Percentiles rank a stretch among this genome's conserved stretches.
These are phyloP conservation scores for Colletotrichum tamarilloi DNA, from an alignment of 2,329 filamentous ascomycete species.

Conservation along the genomic window DNA sequence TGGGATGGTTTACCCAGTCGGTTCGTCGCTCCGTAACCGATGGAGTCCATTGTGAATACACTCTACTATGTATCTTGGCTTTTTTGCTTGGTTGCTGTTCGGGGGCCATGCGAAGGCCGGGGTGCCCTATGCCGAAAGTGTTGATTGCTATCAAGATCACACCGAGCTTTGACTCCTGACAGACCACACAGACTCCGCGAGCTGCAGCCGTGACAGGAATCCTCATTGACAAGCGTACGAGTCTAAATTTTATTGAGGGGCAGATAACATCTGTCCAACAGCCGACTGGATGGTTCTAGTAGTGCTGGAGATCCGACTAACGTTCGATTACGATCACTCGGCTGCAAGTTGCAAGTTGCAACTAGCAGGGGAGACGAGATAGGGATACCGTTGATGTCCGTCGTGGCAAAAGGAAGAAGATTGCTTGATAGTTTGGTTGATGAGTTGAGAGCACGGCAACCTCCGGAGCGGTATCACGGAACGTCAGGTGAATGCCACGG, in stretches of 20 bases:
- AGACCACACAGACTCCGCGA: slow-evolving; percentile 9
- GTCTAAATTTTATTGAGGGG: not conserved
- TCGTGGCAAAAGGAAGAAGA: slow-evolving; percentile 2
- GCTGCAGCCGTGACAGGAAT: slow-evolving; percentile 14
- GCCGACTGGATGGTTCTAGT: not conserved
- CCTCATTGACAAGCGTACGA: not conserved
- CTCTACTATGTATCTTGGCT: slow-evolving; percentile 2
- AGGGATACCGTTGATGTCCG: not conserved
- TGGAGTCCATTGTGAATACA: slow-evolving; percentile 3
- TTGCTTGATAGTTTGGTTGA: not conserved
- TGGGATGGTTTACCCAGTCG: slow-evolving; percentile 1
- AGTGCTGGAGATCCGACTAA: not conserved
- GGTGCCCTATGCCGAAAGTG: not conserved
- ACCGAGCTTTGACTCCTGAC: slow-evolving; percentile 17
- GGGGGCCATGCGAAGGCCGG: slow-evolving; percentile 5
- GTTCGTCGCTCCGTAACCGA: slow-evolving; percentile 9
- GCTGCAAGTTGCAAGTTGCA: too few species aligned
- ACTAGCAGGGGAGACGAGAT: not conserved
- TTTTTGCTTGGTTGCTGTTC: not conserved
- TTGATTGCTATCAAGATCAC: slow-evolving; percentile 2
- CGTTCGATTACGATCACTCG: slow-evolving; percentile 21
- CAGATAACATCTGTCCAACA: not conserved
- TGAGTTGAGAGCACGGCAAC: not conserved
- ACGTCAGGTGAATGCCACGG: slow-evolving; percentile 23
- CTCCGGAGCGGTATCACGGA: not conserved